Base-by-base conservation (phyloP, 441 rosid genomes). In the Croton setiger region DNA sequence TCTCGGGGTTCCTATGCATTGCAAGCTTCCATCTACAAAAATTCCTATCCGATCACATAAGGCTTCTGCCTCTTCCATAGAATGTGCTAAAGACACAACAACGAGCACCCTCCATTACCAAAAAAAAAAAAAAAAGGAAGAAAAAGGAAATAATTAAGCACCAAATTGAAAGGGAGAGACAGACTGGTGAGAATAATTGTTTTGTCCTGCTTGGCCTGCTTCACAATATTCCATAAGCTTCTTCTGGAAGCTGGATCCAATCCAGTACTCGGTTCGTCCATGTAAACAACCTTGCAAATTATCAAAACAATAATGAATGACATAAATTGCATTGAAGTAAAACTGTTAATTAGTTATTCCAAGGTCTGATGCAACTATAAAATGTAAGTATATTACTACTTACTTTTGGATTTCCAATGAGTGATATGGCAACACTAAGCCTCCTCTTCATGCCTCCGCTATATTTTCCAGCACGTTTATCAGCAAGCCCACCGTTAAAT, bases 371-470 rank as follows among this genome's bases (percentile, higher is more conserved):
- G 53, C 15, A 76, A 70, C 66, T 27, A 27, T 27, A 27, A 27
- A 61, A 64, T 52, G 4, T 13, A 43, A 39, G 39, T 63, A 49
- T 23, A 27, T 33, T 17, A 45, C 37, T 31, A 70, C 77, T 33
- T 86, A 89, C 97, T 83, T 87, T 88, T 35, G 98, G 97, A 74
- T 91, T 83, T 45, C 98, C 98, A 36, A 93, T 91, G 70, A 93
- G 86, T 71, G 98, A 93, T 74, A 93, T 93, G 68, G 97, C 95
- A 56, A 93, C 97, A 71, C 98, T 93, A 47, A 93, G 96, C 84
- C 98, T 86, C 78, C 98, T 85, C 80, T 93, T 91, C 97, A 93
- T 93, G 27, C 98, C 98, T 66, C 98, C 98, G 41, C 98, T 93
- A 74, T 91, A 93, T 78, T 88, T 93, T 36, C 97, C 94, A 15